Base-by-base conservation (phyloP, 2,329 filamentous ascomycete species). In the Calonectria pseudoturangicola region DNA sequence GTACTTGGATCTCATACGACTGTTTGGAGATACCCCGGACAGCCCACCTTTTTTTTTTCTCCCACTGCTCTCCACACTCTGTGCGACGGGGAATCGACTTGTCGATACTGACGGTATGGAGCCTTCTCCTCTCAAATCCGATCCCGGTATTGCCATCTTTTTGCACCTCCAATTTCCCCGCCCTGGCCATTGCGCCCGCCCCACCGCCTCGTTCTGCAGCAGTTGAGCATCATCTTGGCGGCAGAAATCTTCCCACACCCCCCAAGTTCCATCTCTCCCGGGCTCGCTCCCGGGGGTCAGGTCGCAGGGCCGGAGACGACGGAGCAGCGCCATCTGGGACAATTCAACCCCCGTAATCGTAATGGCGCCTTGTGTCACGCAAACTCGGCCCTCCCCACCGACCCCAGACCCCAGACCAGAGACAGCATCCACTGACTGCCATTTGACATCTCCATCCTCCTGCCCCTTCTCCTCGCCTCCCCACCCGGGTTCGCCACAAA, bases 101-200 rank as follows among this genome's bases (percentile, higher is more conserved):
- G 66, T 27, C 30, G 54, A 51, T 36, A 21, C 45, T 47, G 43
- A 54, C 68, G 45, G 28, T 47, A 43, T 45, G 21, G 18, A 48
- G 47, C 60, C 25, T 62, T 64, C 65, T 72, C 60, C 58, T 68
- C 68, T 28, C 36, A 45, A 21, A 39, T 28, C 33, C 45, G 36
- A 60, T 64, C 56, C 39, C 58, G n/a, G 58, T 36, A 51, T 45
- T 45, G 33, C 58, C 50, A 60, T 70, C 72, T 72, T 72, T 72
- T 75, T 71, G 10, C 74, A 75, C 78, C 78, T 79, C 78, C 78
- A 79, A 79, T 79, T 79, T 79, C 78, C 78, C 78, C 78, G 76
- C 78, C 78, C 76, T 79, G 78, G 78, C 75, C 78, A 76, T 79
- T 79, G 75, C 78, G 78, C 78, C 76, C 75, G 76, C 77, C 77